Conservation (phyloP, 2,329 filamentous ascomycete genomes). For the Sphaerulina populicola region DNA sequence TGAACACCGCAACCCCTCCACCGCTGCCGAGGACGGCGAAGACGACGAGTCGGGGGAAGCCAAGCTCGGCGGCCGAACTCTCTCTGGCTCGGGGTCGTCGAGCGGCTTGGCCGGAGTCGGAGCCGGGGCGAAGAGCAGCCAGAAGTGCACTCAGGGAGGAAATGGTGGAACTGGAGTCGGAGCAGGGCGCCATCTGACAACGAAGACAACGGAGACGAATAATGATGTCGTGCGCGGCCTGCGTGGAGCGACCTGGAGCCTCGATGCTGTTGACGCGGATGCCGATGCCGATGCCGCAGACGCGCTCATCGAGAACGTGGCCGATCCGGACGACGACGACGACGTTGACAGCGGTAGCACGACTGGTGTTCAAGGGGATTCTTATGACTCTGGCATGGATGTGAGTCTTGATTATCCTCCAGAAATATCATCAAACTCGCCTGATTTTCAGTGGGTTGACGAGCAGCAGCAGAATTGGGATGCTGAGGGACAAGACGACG, state of each 20-base stretch:
- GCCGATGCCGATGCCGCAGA: neutral
- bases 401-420: neutral
- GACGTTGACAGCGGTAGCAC: neutral
- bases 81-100: constrained; percentile 84
- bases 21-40: constrained; percentile 37
- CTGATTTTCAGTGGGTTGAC: neutral
- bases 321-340: constrained; percentile 1
- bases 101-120: constrained; percentile 74
- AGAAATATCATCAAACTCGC: no score
- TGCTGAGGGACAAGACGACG: neutral
- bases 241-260: constrained; percentile 1
- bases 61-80: constrained; percentile 66
- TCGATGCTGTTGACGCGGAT: neutral
- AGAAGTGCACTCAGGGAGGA: constrained; percentile 8
- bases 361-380: neutral
- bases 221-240: neutral
- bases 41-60: constrained; percentile 64
- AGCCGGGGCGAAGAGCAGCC: constrained; percentile 27
- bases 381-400: constrained; percentile 5
- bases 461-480: neutral
- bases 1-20: constrained; percentile 48
- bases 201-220: constrained; percentile 20
- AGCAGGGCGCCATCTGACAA: constrained; percentile 25
- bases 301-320: neutral
- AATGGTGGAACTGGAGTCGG: constrained; percentile 20